A percentile compares a stretch with the other conserved stretches of the same genome.
Conservation (phyloP, 140 eudicot genomes). For the Oenanthe javanica region DNA sequence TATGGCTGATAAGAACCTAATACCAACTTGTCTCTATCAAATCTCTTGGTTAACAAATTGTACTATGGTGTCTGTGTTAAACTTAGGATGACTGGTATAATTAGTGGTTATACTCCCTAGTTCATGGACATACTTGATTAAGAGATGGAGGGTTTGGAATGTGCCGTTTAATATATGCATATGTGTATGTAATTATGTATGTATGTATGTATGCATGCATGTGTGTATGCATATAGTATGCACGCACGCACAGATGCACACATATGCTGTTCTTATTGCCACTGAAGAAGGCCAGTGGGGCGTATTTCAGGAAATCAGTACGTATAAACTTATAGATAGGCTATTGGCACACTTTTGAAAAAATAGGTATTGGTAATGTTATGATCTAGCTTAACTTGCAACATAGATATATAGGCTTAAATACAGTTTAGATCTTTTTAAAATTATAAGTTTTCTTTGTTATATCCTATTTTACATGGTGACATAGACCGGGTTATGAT, state of each 20-base stretch:
- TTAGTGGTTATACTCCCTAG: not conserved
- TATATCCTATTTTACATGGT: not conserved
- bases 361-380: not conserved
- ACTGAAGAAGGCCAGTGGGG: not conserved
- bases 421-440: too few relatives aligned
- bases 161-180: not conserved
- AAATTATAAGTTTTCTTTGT: not conserved
- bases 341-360: not conserved
- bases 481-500: too few relatives aligned
- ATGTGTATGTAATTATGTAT: too few relatives aligned
- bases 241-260: too few relatives aligned
- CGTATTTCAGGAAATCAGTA: not conserved
- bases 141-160: not conserved
- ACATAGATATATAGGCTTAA: too few relatives aligned
- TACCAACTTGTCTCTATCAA: not conserved
- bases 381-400: too few relatives aligned
- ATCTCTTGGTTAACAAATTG: not conserved
- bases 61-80: not conserved
- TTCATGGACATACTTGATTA: not conserved
- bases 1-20: not conserved
- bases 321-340: not conserved
- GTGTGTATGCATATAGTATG: too few relatives aligned
- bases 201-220: too few relatives aligned
- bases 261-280: too few relatives aligned
- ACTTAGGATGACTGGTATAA: not conserved